Conservation (phyloP, 345 rosid genomes). For the Iberis pinnata region DNA sequence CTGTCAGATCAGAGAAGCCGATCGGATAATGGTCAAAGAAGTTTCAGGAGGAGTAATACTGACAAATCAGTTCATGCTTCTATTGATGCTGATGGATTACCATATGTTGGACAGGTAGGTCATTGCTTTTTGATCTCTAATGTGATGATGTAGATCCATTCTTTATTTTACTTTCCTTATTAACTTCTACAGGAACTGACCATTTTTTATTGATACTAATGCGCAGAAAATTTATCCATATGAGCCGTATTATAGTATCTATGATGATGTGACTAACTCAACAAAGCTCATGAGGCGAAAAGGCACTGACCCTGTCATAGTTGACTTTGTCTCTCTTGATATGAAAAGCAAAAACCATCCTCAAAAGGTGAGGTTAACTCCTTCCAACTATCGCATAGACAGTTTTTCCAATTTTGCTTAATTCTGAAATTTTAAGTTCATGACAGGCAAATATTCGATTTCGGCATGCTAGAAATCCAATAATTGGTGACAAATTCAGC, state of each 20-base stretch:
- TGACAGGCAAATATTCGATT: conserved; percentile 73
- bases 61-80: conserved; percentile 43
- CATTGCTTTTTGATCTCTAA: background rate
- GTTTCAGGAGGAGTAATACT: conserved; percentile 50
- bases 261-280: conserved; percentile 42
- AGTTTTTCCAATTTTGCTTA: background rate
- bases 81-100: conserved; percentile 91
- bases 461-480: conserved; percentile 86
- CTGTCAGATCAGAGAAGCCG: conserved; percentile 51
- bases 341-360: conserved; percentile 51
- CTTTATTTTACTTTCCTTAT: background rate
- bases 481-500: conserved; percentile 95
- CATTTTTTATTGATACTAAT: conserved; percentile 10
- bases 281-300: conserved; percentile 37
- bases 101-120: conserved; percentile 84
- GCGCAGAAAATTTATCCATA: conserved; percentile 58
- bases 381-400: background rate
- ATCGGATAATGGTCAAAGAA: conserved; percentile 37
- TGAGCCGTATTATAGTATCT: conserved; percentile 66
- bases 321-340: conserved; percentile 81
- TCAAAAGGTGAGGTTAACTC: conserved; percentile 56
- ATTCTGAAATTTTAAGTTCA: conserved; percentile 4
- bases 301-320: conserved; percentile 68
- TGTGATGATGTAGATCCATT: conserved; percentile 8
- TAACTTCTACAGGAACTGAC: conserved; percentile 1